phyloP scores from a whole-genome alignment of 1,284 basidiomycete species.

The Apiotrichum mycotoxinovorans region DNA sequence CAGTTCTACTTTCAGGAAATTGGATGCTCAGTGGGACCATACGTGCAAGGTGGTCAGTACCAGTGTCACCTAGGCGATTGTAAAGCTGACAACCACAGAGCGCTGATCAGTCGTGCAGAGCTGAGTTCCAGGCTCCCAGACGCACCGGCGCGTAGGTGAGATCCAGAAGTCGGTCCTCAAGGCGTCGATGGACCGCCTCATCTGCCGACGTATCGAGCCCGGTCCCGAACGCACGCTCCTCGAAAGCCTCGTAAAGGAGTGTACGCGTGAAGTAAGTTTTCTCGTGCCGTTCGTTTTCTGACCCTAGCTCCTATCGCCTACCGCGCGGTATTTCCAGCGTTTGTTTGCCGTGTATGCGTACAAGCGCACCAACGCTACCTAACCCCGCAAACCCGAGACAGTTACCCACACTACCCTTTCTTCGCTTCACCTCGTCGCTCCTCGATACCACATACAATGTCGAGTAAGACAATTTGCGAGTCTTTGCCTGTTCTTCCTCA shows the following conservation, averaged over 20 bases:
- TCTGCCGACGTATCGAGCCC: conserved; percentile 10
- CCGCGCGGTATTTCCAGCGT: conserved; percentile 34
- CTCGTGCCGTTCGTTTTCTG: neutral
- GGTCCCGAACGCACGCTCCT: conserved; percentile 17
- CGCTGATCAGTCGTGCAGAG: too few species aligned
- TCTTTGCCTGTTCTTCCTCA: too few species aligned
- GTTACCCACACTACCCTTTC: neutral
- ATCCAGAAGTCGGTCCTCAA: conserved; percentile 10
- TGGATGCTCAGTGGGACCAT: conserved; percentile 33
- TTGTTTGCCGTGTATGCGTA: conserved; percentile 42
- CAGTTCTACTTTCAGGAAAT: conserved; percentile 37
- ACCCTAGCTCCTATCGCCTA: conserved; percentile 25
- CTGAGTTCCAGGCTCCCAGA: conserved; percentile 12
- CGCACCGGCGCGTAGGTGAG: conserved; percentile 1
- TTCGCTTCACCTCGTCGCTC: neutral
- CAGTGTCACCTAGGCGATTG: neutral
- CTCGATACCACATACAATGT: too few species aligned
- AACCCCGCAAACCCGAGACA: too few species aligned
- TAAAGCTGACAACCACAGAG: neutral
- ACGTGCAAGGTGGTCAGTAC: conserved; percentile 33
- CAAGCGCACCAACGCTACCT: conserved; percentile 16
- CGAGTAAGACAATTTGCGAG: too few species aligned
- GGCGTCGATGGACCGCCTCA: conserved; percentile 1
- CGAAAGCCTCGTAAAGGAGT: conserved; percentile 21
- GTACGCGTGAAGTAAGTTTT: conserved; percentile 32